These are phyloP conservation scores for Podospora sp. DNA, from an alignment of 495 filamentous ascomycete genomes.

Conservation along the genomic window DNA sequence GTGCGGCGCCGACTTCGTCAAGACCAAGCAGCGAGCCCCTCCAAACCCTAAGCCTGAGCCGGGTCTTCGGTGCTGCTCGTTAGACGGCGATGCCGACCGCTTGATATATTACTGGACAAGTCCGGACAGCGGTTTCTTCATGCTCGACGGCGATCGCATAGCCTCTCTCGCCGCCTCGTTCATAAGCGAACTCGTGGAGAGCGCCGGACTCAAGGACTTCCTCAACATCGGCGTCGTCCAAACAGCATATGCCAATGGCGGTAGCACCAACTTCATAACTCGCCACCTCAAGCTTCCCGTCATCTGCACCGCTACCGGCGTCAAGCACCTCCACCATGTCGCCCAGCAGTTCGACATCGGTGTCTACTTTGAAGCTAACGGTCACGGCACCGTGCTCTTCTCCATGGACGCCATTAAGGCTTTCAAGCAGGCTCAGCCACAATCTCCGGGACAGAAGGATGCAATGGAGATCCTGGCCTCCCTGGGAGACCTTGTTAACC, in stretches of 20 bases:
- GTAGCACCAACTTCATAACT: constrained; percentile 88
- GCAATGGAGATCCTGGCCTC: constrained; percentile 80
- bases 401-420: constrained; percentile 75
- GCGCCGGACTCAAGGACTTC: constrained; percentile 74
- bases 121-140: constrained; percentile 75
- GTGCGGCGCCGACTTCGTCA: constrained; percentile 97
- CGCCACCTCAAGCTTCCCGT: constrained; percentile 87
- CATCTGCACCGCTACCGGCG: constrained; percentile 91
- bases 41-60: constrained; percentile 73
- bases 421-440: constrained; percentile 75
- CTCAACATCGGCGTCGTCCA: constrained; percentile 92
- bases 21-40: constrained; percentile 91
- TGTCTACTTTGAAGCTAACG: constrained; percentile 98
- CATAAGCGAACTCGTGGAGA: constrained; percentile 83
- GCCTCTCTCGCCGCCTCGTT: constrained; percentile 92
- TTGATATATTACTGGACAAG: constrained; percentile 94
- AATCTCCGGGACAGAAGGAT: constrained; percentile 87
- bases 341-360: constrained; percentile 89
- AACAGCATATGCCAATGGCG: constrained; percentile 96
- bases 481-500: constrained; percentile 89
- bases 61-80: constrained; percentile 83
- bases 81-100: constrained; percentile 95
- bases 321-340: constrained; percentile 96
- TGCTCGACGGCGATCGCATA: constrained; percentile 96
- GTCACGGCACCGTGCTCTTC: constrained; percentile 96